phyloP scores from a whole-genome alignment of 768 basidiomycete genomes.

The Fomitopsis serialis region DNA sequence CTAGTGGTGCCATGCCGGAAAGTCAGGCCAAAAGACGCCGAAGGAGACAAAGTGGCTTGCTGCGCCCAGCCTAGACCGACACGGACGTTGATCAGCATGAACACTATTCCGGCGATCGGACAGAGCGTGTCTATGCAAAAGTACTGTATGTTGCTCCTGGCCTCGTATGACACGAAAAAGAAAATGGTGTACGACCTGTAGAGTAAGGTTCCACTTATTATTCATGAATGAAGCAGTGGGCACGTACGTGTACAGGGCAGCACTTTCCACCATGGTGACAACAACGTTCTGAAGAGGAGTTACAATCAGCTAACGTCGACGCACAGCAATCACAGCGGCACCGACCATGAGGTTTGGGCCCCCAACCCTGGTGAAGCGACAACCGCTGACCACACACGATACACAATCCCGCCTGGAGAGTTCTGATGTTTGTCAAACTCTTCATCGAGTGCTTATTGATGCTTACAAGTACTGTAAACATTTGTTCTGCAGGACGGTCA shows the following conservation, averaged over 20 bases:
- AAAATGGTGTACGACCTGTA: too few relatives aligned
- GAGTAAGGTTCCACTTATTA: too few relatives aligned
- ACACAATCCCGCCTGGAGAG: neutral
- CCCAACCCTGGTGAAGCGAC: too few relatives aligned
- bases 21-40: too few relatives aligned
- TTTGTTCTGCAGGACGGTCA: neutral
- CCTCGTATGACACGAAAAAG: neutral
- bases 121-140: neutral
- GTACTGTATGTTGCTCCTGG: neutral
- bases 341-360: too few relatives aligned
- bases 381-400: neutral
- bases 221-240: too few relatives aligned
- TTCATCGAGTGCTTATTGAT: too few relatives aligned
- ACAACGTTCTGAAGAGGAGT: neutral
- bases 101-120: slow-evolving; percentile 2
- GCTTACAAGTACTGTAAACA: neutral
- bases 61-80: slow-evolving; percentile 6
- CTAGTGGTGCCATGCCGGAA: too few relatives aligned
- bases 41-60: too few relatives aligned
- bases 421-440: too few relatives aligned
- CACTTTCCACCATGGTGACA: neutral
- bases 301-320: neutral
- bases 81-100: slow-evolving; percentile 11
- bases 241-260: neutral
- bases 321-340: neutral